Conservation (phyloP, 805 yeast species). For the Starmera pachycereana region DNA sequence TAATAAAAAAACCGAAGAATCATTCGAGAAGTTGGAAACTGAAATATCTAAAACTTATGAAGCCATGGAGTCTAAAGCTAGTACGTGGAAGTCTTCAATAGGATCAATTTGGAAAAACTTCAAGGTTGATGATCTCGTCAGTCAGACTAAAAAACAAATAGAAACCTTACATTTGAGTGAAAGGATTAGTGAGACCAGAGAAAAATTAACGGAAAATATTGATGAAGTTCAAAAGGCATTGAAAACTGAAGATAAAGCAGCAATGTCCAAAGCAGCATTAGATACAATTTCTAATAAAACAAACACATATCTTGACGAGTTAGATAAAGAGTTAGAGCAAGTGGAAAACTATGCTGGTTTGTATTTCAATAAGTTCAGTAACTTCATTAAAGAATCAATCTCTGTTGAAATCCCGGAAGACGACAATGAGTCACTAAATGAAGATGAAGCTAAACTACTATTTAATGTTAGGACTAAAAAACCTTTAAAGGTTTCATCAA, state of each 20-base stretch:
- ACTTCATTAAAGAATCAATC: conserved; percentile 35
- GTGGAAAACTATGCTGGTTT: conserved; percentile 62
- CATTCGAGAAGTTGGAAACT: conserved; percentile 39
- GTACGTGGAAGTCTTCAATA: conserved; percentile 24
- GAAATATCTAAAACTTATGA: conserved; percentile 42
- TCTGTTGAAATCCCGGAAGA: conserved; percentile 18
- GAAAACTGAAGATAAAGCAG: conserved; percentile 12
- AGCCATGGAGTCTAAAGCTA: conserved; percentile 31
- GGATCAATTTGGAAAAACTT: conserved; percentile 26
- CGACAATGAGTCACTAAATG: conserved; percentile 17
- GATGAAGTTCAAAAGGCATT: conserved; percentile 6
- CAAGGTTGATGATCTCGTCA: conserved; percentile 24
- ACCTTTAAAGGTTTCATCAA: conserved; percentile 25
- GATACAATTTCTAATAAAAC: conserved; percentile 27
- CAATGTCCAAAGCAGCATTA: conserved; percentile 19
- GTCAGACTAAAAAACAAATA: conserved; percentile 13
- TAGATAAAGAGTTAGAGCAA: conserved; percentile 65
- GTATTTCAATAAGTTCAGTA: conserved; percentile 49
- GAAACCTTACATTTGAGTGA: conserved; percentile 14
- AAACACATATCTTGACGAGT: conserved; percentile 54
- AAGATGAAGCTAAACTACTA: conserved; percentile 30
- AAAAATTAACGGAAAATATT: conserved; percentile 4
- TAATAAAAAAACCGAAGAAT: conserved; percentile 42
- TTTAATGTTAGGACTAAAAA: conserved; percentile 32
- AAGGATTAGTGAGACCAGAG: conserved; percentile 4